phyloP scores from a whole-genome alignment of 345 rosid species.

The Salix udensis region DNA sequence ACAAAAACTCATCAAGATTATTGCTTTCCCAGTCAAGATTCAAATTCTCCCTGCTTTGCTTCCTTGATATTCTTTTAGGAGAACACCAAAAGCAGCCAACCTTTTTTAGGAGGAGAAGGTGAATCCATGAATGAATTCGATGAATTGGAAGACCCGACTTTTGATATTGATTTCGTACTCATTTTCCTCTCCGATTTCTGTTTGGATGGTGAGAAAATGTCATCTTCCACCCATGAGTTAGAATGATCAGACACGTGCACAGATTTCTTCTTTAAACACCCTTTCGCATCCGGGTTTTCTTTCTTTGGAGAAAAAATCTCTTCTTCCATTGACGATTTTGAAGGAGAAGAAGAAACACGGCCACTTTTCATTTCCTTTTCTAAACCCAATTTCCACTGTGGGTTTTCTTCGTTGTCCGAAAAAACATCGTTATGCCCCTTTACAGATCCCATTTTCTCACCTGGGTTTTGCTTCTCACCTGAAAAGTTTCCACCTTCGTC shows the following conservation, averaged over 20 bases:
- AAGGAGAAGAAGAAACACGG: constrained; percentile 12
- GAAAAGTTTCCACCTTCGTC: neutral
- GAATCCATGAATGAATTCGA: constrained; percentile 30
- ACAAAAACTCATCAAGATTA: constrained; percentile 35
- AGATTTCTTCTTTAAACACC: constrained; percentile 21
- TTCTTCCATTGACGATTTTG: constrained; percentile 7
- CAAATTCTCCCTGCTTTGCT: constrained; percentile 26
- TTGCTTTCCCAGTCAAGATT: constrained; percentile 32
- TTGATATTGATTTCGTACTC: constrained; percentile 17
- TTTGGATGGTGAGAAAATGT: neutral
- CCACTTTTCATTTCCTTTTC: constrained; percentile 11
- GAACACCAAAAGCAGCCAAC: constrained; percentile 68
- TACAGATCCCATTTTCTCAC: neutral
- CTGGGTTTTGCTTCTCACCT: neutral
- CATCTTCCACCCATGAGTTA: neutral
- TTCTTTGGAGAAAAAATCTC: constrained; percentile 18
- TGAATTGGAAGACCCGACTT: constrained; percentile 14
- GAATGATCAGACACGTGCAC: constrained; percentile 21
- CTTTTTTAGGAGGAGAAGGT: constrained; percentile 49
- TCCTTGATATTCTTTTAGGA: constrained; percentile 38
- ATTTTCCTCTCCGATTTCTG: neutral
- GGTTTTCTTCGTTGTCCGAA: constrained; percentile 16
- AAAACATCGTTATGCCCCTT: neutral
- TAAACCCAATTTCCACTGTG: constrained; percentile 12
- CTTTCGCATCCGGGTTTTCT: constrained; percentile 14